phyloP scores from a whole-genome alignment of 2,329 filamentous ascomycete species.

The Leptographium radiaticola region DNA sequence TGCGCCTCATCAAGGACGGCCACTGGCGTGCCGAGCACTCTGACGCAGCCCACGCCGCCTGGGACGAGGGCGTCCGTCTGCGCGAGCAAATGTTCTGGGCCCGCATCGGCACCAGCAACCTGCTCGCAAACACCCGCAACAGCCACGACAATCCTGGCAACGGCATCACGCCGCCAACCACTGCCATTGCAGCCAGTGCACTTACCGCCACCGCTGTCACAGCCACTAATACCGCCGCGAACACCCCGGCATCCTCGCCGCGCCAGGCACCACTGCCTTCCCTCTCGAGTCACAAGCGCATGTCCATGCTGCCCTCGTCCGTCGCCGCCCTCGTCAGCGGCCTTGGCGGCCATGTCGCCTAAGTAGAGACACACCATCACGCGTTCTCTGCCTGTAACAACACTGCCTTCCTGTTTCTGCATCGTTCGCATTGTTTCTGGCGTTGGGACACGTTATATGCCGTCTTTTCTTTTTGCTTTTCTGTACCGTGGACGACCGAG shows the following conservation, averaged over 20 bases:
- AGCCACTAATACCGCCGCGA: no score
- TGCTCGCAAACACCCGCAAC: not conserved
- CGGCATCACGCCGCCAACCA: not conserved
- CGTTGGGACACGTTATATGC: not conserved
- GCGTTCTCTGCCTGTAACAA: not conserved
- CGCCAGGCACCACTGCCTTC: not conserved
- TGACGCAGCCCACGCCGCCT: constrained; percentile 75
- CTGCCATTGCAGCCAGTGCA: not conserved
- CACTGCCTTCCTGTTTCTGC: not conserved
- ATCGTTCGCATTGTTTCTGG: not conserved
- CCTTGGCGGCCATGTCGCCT: constrained; percentile 8
- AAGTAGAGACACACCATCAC: not conserved
- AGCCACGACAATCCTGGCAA: not conserved
- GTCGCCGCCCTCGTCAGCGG: constrained; percentile 10
- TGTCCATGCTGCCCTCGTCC: constrained; percentile 7
- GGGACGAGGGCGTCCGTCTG: constrained; percentile 86
- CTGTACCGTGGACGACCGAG: not conserved
- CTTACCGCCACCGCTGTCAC: no score
- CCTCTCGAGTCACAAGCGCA: not conserved
- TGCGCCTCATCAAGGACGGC: constrained; percentile 84
- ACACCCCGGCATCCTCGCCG: not conserved
- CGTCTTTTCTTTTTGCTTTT: not conserved
- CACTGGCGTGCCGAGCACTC: constrained; percentile 76
- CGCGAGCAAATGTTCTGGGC: constrained; percentile 97
- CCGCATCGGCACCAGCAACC: constrained; percentile 46